A percentile compares a stretch with the other conserved stretches of the same genome.
Conservation (phyloP, 371 early-diverging fungal species). For the Mucor plumbeus region DNA sequence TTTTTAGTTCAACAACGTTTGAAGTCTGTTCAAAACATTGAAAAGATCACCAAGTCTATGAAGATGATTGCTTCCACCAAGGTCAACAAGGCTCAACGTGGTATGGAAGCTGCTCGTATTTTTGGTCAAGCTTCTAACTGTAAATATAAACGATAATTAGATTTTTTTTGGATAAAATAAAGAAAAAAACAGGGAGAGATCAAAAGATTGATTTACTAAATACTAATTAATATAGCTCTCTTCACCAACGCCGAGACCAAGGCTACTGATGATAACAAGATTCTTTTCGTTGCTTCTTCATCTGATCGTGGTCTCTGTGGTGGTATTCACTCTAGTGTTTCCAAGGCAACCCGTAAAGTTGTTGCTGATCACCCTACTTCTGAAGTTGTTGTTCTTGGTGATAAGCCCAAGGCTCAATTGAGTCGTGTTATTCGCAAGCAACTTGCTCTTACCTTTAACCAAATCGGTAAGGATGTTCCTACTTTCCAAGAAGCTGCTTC, state of each 20-base stretch:
- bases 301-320: conserved; percentile 99
- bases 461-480: conserved; percentile 90
- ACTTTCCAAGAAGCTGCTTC: conserved; percentile 89
- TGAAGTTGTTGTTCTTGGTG: conserved; percentile 82
- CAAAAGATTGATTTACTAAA: not conserved
- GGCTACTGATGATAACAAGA: conserved; percentile 61
- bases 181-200: not conserved
- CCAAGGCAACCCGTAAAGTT: conserved; percentile 81
- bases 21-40: conserved; percentile 97
- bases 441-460: conserved; percentile 85
- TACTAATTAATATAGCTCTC: conserved; percentile 61
- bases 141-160: conserved; percentile 31
- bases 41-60: conserved; percentile 99
- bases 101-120: conserved; percentile 91
- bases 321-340: conserved; percentile 96
- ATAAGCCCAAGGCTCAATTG: conserved; percentile 94
- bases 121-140: conserved; percentile 83
- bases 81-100: conserved; percentile 92
- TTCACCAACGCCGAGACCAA: conserved; percentile 80
- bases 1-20: conserved; percentile 91
- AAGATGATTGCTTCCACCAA: conserved; percentile 99
- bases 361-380: conserved; percentile 62
- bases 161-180: conserved; percentile 12
- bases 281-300: conserved; percentile 82
- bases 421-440: conserved; percentile 75